Evolutionary conservation across 352 stramenopile genomes (phyloP).

Genomic region (Phytopythium helicoides): DNA sequence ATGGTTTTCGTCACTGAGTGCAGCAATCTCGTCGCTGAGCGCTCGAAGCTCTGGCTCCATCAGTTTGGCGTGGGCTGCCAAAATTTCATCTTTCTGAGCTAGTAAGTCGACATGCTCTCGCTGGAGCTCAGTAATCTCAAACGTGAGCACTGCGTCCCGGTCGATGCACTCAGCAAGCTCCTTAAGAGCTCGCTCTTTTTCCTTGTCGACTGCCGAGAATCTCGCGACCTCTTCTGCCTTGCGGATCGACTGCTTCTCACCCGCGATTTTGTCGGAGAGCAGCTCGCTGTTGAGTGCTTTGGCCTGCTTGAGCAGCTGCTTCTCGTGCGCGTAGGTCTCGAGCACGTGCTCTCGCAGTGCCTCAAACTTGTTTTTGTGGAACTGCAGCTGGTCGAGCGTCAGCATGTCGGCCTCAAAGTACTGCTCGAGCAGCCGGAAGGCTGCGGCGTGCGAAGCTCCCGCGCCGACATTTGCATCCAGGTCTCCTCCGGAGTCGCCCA

Average conservation of each 20-base stretch:
- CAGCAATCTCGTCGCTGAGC: constrained; percentile 63
- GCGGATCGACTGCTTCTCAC: constrained; percentile 85
- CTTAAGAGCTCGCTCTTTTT: constrained; percentile 77
- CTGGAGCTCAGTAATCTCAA: constrained; percentile 88
- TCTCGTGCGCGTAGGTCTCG: constrained; percentile 82
- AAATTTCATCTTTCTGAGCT: constrained; percentile 69
- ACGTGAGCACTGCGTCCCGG: constrained; percentile 78
- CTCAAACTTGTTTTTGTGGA: constrained; percentile 81
- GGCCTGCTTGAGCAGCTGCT: constrained; percentile 70
- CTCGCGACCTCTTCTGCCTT: constrained; percentile 77
- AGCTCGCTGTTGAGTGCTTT: constrained; percentile 86
- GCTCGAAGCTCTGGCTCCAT: constrained; percentile 84
- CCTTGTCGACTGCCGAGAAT: constrained; percentile 71
- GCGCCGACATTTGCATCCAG: constrained; percentile 12
- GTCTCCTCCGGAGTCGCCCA: constrained; percentile 10
- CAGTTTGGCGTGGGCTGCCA: constrained; percentile 73
- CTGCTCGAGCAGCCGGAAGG: constrained; percentile 77
- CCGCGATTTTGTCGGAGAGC: constrained; percentile 80
- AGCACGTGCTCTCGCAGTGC: constrained; percentile 69
- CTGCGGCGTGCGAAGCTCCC: constrained; percentile 58
- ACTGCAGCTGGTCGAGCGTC: constrained; percentile 72
- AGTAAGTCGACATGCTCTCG: constrained; percentile 73
- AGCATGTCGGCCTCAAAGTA: constrained; percentile 86
- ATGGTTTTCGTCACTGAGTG: constrained; percentile 63
- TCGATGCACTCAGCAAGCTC: constrained; percentile 76